phyloP scores from a whole-genome alignment of 108 stramenopile genomes.

The Cyclotella baltica region DNA sequence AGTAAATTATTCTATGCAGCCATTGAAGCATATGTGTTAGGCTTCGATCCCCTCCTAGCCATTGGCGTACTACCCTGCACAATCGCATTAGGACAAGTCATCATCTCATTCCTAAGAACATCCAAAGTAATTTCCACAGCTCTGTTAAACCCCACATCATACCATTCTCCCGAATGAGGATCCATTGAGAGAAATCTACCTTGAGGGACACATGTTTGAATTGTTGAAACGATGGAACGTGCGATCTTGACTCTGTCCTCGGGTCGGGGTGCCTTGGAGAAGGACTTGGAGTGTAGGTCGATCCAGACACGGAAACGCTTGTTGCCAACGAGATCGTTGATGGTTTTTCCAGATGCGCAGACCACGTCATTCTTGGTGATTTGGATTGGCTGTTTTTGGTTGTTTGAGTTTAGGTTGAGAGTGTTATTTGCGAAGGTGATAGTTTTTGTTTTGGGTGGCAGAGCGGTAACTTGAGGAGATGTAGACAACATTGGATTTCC shows the following conservation, averaged over 20 bases:
- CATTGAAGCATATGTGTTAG: slow-evolving; percentile 2
- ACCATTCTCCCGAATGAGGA: slow-evolving; percentile 34
- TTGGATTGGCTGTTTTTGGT: slow-evolving; percentile 18
- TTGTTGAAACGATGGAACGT: slow-evolving; percentile 31
- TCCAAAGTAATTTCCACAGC: slow-evolving; percentile 37
- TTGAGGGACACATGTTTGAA: slow-evolving; percentile 19
- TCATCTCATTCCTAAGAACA: slow-evolving; percentile 15
- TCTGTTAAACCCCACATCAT: slow-evolving; percentile 30
- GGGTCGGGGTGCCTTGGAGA: slow-evolving; percentile 29
- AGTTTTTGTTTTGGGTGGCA: background rate
- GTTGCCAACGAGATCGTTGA: slow-evolving; percentile 44
- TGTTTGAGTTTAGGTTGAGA: slow-evolving; percentile 13
- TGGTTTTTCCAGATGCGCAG: slow-evolving; percentile 42
- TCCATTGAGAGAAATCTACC: slow-evolving; percentile 48
- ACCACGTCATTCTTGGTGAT: slow-evolving; percentile 48
- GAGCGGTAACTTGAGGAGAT: background rate
- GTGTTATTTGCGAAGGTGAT: slow-evolving; percentile 1
- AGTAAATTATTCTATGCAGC: background rate
- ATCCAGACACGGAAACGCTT: slow-evolving; percentile 51
- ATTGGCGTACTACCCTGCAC: background rate
- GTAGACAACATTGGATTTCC: no score
- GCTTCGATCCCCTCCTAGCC: background rate
- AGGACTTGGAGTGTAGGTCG: slow-evolving; percentile 27
- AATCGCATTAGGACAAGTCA: background rate
- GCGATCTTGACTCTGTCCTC: slow-evolving; percentile 35